Evolutionary conservation across 352 stramenopile genomes (phyloP).

Genomic region (Phytophthora idaei): DNA sequence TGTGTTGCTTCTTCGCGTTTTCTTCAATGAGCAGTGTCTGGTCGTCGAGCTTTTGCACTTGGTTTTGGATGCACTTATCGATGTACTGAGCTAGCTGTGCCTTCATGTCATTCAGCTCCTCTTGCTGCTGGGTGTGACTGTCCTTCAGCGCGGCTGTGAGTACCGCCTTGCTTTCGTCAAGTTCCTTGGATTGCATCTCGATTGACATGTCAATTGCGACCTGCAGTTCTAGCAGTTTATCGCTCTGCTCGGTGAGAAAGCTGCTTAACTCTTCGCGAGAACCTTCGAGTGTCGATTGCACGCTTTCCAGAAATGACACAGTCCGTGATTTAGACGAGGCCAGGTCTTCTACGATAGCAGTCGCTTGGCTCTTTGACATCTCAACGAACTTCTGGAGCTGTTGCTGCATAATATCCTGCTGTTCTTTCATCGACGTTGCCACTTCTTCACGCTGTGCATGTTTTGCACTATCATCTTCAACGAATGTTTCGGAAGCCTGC

Average conservation of each 20-base stretch:
- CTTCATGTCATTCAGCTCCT: constrained; percentile 54
- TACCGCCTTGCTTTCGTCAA: constrained; percentile 42
- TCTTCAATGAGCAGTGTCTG: constrained; percentile 54
- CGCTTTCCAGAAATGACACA: constrained; percentile 37
- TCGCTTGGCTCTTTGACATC: constrained; percentile 39
- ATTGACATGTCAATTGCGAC: constrained; percentile 52
- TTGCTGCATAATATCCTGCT: constrained; percentile 36
- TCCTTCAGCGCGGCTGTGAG: constrained; percentile 40
- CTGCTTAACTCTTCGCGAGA: constrained; percentile 41
- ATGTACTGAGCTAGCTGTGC: constrained; percentile 49
- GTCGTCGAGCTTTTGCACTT: constrained; percentile 46
- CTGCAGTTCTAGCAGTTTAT: constrained; percentile 56
- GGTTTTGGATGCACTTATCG: constrained; percentile 48
- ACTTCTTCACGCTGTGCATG: constrained; percentile 36
- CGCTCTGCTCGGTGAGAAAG: constrained; percentile 52
- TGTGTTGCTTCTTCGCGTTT: constrained; percentile 39
- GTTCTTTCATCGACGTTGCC: constrained; percentile 23
- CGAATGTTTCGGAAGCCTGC: constrained; percentile 24
- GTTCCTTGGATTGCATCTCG: constrained; percentile 46
- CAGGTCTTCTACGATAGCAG: constrained; percentile 37
- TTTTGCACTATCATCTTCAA: constrained; percentile 22
- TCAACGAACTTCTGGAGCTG: constrained; percentile 43
- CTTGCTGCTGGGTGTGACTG: constrained; percentile 43
- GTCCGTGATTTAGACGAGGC: constrained; percentile 34
- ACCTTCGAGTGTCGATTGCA: constrained; percentile 32